A percentile compares a stretch with the other conserved stretches of the same genome.
Evolutionary conservation across 208 protist genomes (phyloP).

Genomic region (Phytomonas sp.): DNA sequence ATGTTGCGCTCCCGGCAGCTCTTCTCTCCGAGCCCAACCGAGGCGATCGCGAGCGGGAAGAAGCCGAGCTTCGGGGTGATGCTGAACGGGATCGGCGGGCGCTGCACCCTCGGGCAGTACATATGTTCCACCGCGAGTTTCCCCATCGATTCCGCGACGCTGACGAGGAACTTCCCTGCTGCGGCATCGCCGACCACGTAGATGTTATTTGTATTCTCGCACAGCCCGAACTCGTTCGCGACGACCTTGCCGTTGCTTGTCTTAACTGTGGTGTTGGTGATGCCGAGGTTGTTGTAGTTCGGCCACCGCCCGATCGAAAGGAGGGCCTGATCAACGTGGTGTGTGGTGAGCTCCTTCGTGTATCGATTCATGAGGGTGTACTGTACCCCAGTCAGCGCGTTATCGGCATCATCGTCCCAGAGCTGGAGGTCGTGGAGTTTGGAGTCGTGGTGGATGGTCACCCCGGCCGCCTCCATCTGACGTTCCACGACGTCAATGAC

Average conservation of each 20-base stretch:
- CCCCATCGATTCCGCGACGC: constrained; percentile 51
- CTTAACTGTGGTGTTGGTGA: constrained; percentile 44
- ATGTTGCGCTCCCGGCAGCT: constrained; percentile 46
- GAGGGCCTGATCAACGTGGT: constrained; percentile 66
- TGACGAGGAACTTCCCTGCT: constrained; percentile 39
- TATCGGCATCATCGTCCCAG: constrained; percentile 30
- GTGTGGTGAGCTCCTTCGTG: constrained; percentile 42
- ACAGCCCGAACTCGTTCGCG: constrained; percentile 42
- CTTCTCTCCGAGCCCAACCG: constrained; percentile 65
- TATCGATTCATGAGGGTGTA: constrained; percentile 65
- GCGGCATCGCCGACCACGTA: constrained; percentile 66
- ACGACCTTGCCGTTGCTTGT: constrained; percentile 31
- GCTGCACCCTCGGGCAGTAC: constrained; percentile 23
- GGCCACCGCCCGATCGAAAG: constrained; percentile 49
- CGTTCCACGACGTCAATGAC: constrained; percentile 33
- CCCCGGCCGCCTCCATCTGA: constrained; percentile 32
- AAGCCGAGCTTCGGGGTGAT: constrained; percentile 14
- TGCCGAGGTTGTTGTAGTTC: constrained; percentile 49
- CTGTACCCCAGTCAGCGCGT: constrained; percentile 37
- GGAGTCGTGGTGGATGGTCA: constrained; percentile 63
- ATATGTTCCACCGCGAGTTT: constrained; percentile 61
- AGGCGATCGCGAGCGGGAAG: constrained; percentile 27
- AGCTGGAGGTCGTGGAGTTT: constrained; percentile 66
- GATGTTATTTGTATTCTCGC: constrained; percentile 30
- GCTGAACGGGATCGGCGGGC: neutral